phyloP scores from a whole-genome alignment of 768 basidiomycete species.

The Mycena pura region DNA sequence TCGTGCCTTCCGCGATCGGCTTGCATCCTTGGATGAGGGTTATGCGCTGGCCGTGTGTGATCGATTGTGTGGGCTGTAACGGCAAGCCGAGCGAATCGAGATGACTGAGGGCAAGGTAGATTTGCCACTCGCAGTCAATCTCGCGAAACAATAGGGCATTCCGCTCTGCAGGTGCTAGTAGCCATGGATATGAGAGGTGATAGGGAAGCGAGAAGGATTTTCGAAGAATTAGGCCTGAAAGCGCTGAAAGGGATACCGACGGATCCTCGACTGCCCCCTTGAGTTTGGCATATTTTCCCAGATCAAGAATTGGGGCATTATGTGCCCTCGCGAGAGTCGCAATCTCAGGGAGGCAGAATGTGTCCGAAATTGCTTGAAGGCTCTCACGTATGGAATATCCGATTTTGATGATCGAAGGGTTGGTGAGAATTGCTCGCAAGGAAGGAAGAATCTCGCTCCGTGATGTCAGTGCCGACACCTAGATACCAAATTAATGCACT shows the following conservation, averaged over 20 bases:
- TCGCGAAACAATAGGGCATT: neutral
- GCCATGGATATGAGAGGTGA: neutral
- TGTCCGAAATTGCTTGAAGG: neutral
- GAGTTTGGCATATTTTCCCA: neutral
- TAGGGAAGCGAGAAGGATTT: neutral
- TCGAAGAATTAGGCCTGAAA: neutral
- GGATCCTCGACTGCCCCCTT: neutral
- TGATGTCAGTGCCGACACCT: neutral
- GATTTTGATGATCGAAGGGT: neutral
- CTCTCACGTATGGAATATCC: neutral
- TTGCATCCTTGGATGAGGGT: conserved; percentile 2
- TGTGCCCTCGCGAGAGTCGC: neutral
- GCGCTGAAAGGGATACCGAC: neutral
- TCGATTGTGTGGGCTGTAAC: neutral
- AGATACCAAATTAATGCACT: neutral
- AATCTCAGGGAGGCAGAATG: neutral
- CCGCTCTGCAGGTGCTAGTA: neutral
- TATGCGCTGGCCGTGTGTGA: neutral
- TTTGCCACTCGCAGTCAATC: conserved; percentile 3
- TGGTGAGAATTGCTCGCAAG: neutral
- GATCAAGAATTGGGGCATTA: neutral
- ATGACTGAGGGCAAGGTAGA: neutral
- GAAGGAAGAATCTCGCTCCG: neutral
- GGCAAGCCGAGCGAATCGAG: neutral
- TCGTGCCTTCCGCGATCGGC: neutral